Evolutionary conservation across 1,139 yeast genomes (phyloP).

Genomic region (Taphrina deformans): DNA sequence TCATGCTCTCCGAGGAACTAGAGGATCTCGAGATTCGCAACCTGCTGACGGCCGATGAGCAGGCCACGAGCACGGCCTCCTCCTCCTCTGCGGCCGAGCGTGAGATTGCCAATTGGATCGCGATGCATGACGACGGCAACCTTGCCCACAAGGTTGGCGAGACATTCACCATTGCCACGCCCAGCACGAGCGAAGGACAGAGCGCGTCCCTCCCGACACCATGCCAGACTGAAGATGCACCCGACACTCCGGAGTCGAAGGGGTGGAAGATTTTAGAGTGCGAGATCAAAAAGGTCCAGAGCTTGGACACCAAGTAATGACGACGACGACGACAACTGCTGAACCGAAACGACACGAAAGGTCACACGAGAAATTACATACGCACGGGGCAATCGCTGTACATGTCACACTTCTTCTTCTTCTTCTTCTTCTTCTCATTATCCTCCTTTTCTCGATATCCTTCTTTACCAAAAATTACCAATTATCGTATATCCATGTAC

Average conservation of each 20-base stretch:
- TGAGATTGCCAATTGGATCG: conserved; percentile 10
- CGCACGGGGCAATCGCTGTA: not conserved
- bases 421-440: not conserved
- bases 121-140: not conserved
- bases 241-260: not conserved
- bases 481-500: not conserved
- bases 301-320: not conserved
- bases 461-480: not conserved
- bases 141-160: not conserved
- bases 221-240: not conserved
- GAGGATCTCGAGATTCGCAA: conserved; percentile 12
- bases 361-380: not conserved
- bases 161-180: conserved; percentile 6
- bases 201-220: not conserved
- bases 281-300: not conserved
- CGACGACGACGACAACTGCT: too few species aligned
- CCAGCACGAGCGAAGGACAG: not conserved
- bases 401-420: not conserved
- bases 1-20: conserved; percentile 7
- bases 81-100: not conserved
- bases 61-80: not conserved
- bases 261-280: not conserved
- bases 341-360: not conserved
- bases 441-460: not conserved
- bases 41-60: not conserved